These are phyloP conservation scores for Gigaspora rosea DNA, from an alignment of 192 early-diverging fungal species.

Conservation along the genomic window DNA sequence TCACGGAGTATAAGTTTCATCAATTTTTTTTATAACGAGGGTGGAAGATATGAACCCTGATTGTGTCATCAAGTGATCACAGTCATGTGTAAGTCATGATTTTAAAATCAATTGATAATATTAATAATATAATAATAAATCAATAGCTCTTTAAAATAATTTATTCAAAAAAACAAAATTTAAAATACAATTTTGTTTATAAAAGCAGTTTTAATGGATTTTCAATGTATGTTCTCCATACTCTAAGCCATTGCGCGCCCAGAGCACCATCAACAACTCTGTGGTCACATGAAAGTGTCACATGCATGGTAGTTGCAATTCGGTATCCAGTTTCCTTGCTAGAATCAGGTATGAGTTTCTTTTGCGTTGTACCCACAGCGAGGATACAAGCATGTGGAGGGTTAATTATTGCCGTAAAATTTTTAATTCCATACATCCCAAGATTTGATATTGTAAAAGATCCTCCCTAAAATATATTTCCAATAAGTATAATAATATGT, in stretches of 20 bases:
- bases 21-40: too few relatives aligned
- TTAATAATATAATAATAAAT: background rate
- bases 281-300: constrained; percentile 91
- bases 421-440: constrained; percentile 93
- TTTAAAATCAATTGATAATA: background rate
- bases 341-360: constrained; percentile 73
- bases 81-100: too few relatives aligned
- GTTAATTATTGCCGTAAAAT: constrained; percentile 99
- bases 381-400: constrained; percentile 92
- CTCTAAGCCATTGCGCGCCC: constrained; percentile 86
- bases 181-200: constrained; percentile 49
- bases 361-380: constrained; percentile 81
- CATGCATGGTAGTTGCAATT: constrained; percentile 76
- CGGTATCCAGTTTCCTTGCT: constrained; percentile 64
- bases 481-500: background rate
- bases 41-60: too few relatives aligned
- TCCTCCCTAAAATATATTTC: constrained; percentile 60
- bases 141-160: background rate
- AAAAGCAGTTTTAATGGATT: constrained; percentile 93
- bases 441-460: constrained; percentile 98
- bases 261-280: constrained; percentile 95
- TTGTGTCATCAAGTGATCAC: too few relatives aligned
- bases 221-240: constrained; percentile 89
- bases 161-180: background rate
- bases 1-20: too few relatives aligned